Base-by-base conservation (phyloP, 2,329 filamentous ascomycete genomes). In the Cordyceps fumosorosea region DNA sequence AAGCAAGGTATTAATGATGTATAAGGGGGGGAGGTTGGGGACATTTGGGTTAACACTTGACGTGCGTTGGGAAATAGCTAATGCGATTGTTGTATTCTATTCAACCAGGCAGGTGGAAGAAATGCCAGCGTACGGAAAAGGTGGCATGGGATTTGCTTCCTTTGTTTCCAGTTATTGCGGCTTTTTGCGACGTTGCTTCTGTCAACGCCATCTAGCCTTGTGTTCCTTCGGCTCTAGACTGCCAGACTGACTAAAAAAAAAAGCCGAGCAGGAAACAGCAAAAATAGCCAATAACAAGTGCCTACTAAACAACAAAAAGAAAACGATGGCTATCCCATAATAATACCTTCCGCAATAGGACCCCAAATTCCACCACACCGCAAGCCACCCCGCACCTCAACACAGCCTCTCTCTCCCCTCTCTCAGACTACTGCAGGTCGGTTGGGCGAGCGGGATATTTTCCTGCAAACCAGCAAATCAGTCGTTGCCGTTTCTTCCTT, bases 181-280 rank as follows among this genome's bases (percentile, higher is more conserved):
- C 32, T 48, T 58, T 59, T 59, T 59, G 34, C 18, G 34, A 44
- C 34, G 56, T 59, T 59, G 47, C 45, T 59, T 57, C 22, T 26
- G 47, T 20, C 8, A 40, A 58, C 40, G 26, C 42, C 37, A 29
- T 22, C 26, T 32, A 58, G 45, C 45, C 56, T 58, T 16, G 45
- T 34, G 16, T 6, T 2, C 7, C 56, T 51, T 16, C 20, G 22
- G 22, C 34, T 12, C 4, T 37, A 8, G 34, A 37, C 11, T 34
- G 20, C 16, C 47, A 32, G 20, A 14, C 2, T 10, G 26, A 12
- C 18, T 29, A 7, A 29, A 29, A 29, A 7, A 29, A 29, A 29
- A 29, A 29, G 29, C 29, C 29, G 29, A 29, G 5, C 6, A 29
- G 8, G 8, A 5, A 29, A 29, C 29, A 1, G 29, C 29, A 29